Evolutionary conservation across 1,284 basidiomycete species (phyloP).

Genomic region (Ustilago loliicola): DNA sequence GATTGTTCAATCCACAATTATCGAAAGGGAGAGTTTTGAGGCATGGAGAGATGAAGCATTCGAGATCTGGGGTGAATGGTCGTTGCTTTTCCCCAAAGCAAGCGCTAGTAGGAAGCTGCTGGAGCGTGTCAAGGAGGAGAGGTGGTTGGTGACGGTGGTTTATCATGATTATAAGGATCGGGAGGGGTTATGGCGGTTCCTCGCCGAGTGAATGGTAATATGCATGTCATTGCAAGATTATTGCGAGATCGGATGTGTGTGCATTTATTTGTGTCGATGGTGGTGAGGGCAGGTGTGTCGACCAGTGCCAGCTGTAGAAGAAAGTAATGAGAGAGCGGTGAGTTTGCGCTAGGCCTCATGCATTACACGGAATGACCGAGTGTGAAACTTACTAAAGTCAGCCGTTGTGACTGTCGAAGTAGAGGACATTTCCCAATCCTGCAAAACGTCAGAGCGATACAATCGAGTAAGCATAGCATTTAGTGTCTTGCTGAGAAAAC

Average conservation of each 20-base stretch:
- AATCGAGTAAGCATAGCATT: background rate
- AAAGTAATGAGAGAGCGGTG: background rate
- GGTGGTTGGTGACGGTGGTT: constrained; percentile 93
- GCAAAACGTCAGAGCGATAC: background rate
- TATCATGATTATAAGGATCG: constrained; percentile 92
- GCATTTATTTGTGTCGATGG: constrained; percentile 14
- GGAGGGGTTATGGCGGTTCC: constrained; percentile 80
- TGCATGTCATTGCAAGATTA: background rate
- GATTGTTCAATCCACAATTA: constrained; percentile 72
- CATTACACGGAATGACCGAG: background rate
- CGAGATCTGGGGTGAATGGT: constrained; percentile 95
- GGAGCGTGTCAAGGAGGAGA: constrained; percentile 78
- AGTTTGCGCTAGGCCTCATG: background rate
- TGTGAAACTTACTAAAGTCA: constrained; percentile 7
- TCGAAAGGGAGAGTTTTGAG: constrained; percentile 72
- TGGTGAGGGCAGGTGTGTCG: constrained; percentile 9
- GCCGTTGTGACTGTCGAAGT: constrained; percentile 17
- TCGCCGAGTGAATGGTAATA: constrained; percentile 28
- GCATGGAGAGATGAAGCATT: constrained; percentile 88
- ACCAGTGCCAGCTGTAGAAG: background rate
- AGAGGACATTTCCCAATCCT: constrained; percentile 31
- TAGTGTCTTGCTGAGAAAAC: background rate
- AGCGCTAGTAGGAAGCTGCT: constrained; percentile 82
- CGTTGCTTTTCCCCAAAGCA: constrained; percentile 82
- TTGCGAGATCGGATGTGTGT: background rate